Conservation (phyloP, 2,329 filamentous ascomycete species). For the Sporothrix pseudoabietina region DNA sequence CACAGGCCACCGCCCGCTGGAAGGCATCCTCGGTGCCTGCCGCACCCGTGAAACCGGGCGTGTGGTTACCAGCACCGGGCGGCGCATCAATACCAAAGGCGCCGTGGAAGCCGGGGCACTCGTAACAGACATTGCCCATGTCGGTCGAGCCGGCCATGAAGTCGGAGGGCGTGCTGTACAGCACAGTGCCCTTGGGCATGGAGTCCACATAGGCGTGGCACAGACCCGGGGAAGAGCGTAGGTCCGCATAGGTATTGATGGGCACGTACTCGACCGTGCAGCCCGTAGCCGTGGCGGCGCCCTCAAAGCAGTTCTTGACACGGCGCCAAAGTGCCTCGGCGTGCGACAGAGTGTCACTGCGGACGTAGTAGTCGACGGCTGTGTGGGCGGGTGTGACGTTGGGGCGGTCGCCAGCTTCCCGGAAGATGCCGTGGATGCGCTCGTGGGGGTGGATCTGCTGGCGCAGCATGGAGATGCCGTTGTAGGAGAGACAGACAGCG, state of each 20-base stretch:
- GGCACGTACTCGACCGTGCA: constrained; percentile 39
- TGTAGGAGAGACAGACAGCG: constrained; percentile 46
- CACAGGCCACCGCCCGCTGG: constrained; percentile 42
- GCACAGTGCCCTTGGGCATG: constrained; percentile 40
- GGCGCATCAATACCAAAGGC: constrained; percentile 46
- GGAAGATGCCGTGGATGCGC: constrained; percentile 54
- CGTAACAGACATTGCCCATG: constrained; percentile 50
- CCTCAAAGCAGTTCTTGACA: constrained; percentile 43
- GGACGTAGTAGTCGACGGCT: constrained; percentile 49
- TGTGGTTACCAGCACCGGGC: constrained; percentile 47
- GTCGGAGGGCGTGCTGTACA: constrained; percentile 38
- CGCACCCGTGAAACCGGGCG: constrained; percentile 45
- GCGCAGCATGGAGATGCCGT: constrained; percentile 47
- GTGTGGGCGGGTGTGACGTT: constrained; percentile 46
- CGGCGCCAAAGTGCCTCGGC: constrained; percentile 41
- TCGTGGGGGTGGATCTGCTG: constrained; percentile 53
- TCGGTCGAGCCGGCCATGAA: constrained; percentile 43
- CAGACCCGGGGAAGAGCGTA: constrained; percentile 40
- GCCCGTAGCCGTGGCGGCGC: constrained; percentile 43
- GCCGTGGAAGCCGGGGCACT: constrained; percentile 49
- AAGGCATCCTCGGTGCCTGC: constrained; percentile 45
- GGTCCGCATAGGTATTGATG: constrained; percentile 42
- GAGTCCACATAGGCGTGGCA: constrained; percentile 39
- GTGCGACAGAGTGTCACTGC: constrained; percentile 45
- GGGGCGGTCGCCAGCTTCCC: constrained; percentile 43